Evolutionary conservation across 345 rosid genomes (phyloP), one percentile per base, ranked within the genome.

Genomic region (Physaria fendleri): DNA sequence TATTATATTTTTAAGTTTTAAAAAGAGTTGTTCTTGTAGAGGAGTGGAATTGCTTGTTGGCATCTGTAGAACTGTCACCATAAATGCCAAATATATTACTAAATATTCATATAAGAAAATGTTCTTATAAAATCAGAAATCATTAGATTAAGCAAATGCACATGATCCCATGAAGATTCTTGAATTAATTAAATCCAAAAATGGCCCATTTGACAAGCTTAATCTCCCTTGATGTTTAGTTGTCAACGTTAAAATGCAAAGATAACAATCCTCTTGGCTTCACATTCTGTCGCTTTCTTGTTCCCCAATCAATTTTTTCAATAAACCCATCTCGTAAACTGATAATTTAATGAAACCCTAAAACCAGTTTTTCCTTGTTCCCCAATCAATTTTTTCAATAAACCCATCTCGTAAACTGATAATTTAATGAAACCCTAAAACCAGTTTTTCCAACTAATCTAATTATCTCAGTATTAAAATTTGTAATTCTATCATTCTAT

Each of bases 141-240:
- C 59, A 74, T 62, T 68, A 57, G 24, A 51, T 59, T 52, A 64
- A 68, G 38, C 45, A 20, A 59, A 50, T 71, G 74, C 72, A 73
- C 74, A 77, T 79, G 87, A 75, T 79, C 73, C 78, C 76, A 71
- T 72, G 47, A 69, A 61, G 57, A 54, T 69, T 69, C 63, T 69
- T 23, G 35, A 27, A 69, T 48, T 56, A 74, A 46, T 34, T 35
- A 30, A 30, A 49, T 55, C 30, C 12, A 41, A 22, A 22, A 51
- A 30, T 29, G n/a, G 30, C 28, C 41, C 55, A 69, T 41, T 46
- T 64, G 47, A 55, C 68, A 23, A 58, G 54, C 66, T 75, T 71
- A 69, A 75, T 66, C 62, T 64, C 55, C 37, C 15, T 54, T 9
- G 25, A 8, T 50, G 9, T 59, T 67, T 50, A 24, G 53, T 67